Conservation (phyloP, 108 stramenopile genomes). For the Fragilaria radians region DNA sequence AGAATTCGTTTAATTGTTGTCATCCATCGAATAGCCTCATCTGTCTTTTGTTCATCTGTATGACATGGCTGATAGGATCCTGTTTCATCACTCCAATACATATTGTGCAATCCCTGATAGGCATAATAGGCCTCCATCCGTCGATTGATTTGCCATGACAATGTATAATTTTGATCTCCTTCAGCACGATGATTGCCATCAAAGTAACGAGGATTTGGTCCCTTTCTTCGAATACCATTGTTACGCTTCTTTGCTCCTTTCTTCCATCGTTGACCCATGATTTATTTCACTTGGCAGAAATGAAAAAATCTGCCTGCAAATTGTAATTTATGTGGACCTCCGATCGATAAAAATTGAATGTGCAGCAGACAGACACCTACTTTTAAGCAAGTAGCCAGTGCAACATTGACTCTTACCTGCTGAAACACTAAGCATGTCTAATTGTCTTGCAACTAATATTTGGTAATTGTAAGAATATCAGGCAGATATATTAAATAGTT, state of each 20-base stretch:
- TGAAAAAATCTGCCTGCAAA: too few relatives aligned
- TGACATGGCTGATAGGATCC: slow-evolving; percentile 34
- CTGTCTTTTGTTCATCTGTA: slow-evolving; percentile 46
- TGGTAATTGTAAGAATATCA: too few relatives aligned
- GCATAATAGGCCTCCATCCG: slow-evolving; percentile 82
- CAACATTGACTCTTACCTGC: too few relatives aligned
- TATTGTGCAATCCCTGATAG: slow-evolving; percentile 53
- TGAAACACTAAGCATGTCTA: too few relatives aligned
- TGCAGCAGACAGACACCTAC: too few relatives aligned
- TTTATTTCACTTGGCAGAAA: too few relatives aligned
- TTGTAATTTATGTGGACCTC: too few relatives aligned
- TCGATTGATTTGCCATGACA: slow-evolving; percentile 45
- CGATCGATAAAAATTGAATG: too few relatives aligned
- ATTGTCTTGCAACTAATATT: too few relatives aligned
- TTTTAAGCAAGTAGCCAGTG: too few relatives aligned
- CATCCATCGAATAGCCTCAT: slow-evolving; percentile 57
- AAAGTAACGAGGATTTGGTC: background rate
- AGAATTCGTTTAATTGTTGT: slow-evolving; percentile 39
- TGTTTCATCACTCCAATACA: slow-evolving; percentile 9
- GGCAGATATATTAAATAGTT: too few relatives aligned
- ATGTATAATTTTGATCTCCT: background rate
- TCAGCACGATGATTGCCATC: background rate
- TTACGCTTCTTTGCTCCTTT: background rate
- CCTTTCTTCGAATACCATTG: background rate
- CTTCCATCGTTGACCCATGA: slow-evolving; percentile 6